Base-by-base conservation (phyloP, 2,329 filamentous ascomycete genomes). In the Cadophora malorum region DNA sequence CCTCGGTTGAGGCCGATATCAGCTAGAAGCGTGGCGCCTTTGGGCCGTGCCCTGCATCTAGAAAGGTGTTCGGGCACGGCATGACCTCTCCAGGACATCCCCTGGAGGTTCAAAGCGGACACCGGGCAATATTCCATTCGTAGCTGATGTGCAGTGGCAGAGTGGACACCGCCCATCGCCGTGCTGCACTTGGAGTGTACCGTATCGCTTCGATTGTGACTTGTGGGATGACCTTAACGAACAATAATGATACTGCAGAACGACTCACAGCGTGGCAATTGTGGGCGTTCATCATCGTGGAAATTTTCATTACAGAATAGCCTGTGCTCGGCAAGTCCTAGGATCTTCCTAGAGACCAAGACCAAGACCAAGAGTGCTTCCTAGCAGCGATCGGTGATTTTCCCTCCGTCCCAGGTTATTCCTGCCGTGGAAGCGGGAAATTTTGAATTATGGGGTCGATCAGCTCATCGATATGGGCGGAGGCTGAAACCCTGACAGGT, bases 41-140 rank as follows among this genome's bases (percentile, higher is more conserved):
- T 59, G 2, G 56, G 21, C 56, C 56, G 56, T 59, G 56, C 56
- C 56, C 35, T 59, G 56, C 56, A 59, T 59, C 23, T 41, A 19
- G 38, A 62, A 49, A n/a, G 41, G 45, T 50, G 7, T 6, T 62
- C 28, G 25, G 25, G 7, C 41, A 62, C 41, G 59, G 59, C 59
- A 55, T 55, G 28, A 9, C 50, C 50, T 28, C 50, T 16, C 28
- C 45, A 25, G 35, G 56, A 25, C 56, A 9, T n/a, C 59, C 25
- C 25, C 4, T 49, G 41, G 14, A 47, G 25, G 41, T n/a, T 47
- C 41, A 62, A 21, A 62, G 41, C 59, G 41, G 33, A 23, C n/a
- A 45, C 3, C 41, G 41, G 41, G 16, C 41, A 45, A 5, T 3
- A 45, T 12, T 45, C 41, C 41, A 12, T 45, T 45, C 41, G 6